Conservation (phyloP, 805 yeast species). For the Nakazawaea ambrosiae region DNA sequence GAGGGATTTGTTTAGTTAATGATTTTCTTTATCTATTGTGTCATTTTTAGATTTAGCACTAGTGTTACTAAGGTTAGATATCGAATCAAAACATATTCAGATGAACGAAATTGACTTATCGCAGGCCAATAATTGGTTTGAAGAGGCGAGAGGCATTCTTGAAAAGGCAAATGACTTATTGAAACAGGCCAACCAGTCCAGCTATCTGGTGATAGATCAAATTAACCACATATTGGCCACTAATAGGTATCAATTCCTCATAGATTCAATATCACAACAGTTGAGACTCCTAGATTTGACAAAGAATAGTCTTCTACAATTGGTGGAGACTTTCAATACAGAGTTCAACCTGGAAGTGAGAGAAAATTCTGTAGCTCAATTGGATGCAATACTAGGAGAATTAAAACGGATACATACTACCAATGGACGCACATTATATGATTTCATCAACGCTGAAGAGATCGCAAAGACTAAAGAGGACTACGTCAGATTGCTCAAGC, state of each 20-base stretch:
- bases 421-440: slow-evolving; percentile 24
- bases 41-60: too few relatives aligned
- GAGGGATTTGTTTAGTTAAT: too few relatives aligned
- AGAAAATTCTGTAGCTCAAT: slow-evolving; percentile 23
- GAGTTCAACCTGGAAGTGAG: slow-evolving; percentile 16
- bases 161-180: slow-evolving; percentile 6
- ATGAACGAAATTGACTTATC: slow-evolving; percentile 5
- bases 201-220: neutral
- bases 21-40: too few relatives aligned
- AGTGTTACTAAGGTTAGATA: too few relatives aligned
- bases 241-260: slow-evolving; percentile 6
- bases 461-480: slow-evolving; percentile 24
- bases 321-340: slow-evolving; percentile 22
- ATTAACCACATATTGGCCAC: slow-evolving; percentile 1
- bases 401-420: slow-evolving; percentile 27
- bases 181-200: neutral
- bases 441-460: slow-evolving; percentile 39
- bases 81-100: too few relatives aligned
- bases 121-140: slow-evolving; percentile 3
- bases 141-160: slow-evolving; percentile 5
- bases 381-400: slow-evolving; percentile 24
- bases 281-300: slow-evolving; percentile 30
- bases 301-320: slow-evolving; percentile 21
- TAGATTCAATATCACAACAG: slow-evolving; percentile 40
- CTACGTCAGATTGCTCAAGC: slow-evolving; percentile 18